Evolutionary conservation across 208 protist species (phyloP).

Genomic region (Crithidia bombi): DNA sequence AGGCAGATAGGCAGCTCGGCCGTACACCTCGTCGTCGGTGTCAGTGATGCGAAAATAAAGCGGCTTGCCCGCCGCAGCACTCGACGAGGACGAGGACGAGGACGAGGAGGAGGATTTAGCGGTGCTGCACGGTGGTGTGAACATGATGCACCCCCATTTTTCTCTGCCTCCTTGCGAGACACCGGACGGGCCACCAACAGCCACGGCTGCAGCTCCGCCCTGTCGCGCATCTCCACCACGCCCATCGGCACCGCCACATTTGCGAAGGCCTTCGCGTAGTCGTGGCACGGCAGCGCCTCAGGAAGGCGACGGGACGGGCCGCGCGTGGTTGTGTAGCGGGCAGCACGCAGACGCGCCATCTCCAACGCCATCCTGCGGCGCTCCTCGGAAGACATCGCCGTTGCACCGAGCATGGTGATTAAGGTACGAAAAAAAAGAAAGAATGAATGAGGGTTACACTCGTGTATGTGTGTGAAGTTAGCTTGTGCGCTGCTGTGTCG

Average conservation of each 20-base stretch:
- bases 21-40: slow-evolving; percentile 12
- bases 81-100: neutral
- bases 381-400: neutral
- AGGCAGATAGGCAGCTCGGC: slow-evolving; percentile 7
- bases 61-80: neutral
- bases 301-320: neutral
- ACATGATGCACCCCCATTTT: slow-evolving; percentile 2
- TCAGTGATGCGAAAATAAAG: slow-evolving; percentile 2
- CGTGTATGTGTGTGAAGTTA: no score
- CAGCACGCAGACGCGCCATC: neutral
- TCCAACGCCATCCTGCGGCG: neutral
- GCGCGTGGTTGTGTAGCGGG: neutral
- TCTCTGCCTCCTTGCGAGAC: slow-evolving; percentile 15
- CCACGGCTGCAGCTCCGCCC: neutral
- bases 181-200: slow-evolving; percentile 4
- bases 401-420: slow-evolving; percentile 1
- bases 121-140: neutral
- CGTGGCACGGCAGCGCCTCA: neutral
- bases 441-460: no score
- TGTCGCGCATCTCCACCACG: slow-evolving; percentile 1
- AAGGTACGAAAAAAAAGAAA: neutral
- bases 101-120: neutral
- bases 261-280: slow-evolving; percentile 16
- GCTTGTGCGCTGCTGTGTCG: no score
- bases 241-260: slow-evolving; percentile 4